Evolutionary conservation across 148 eudicot species (phyloP), one percentile per base, ranked within the genome.

Genomic region (Tetragonia tetragonoides): DNA sequence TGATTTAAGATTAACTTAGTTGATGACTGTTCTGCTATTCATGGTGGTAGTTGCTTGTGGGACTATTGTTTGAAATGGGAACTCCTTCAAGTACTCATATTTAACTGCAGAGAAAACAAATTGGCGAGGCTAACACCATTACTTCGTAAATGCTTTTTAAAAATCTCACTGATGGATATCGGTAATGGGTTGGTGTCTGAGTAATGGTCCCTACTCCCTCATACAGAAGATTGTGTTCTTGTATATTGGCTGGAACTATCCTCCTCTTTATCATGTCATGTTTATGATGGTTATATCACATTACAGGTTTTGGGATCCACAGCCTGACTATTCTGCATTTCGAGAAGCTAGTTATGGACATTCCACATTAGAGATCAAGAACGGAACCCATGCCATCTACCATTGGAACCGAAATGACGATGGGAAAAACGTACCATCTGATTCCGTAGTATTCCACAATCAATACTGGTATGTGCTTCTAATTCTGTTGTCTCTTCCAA

Each of bases 271-370:
- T 57, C 12, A 21, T 74, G 14, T 74, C 24, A 21, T 57, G 24
- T 40, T 40, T 14, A 63, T 73, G 61, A 73, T 41, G 56, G n/a
- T 37, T 6, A 20, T 6, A 20, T 15, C 17, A 15, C 23, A 70
- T 18, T 87, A 69, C 84, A 94, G 98, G 80, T 89, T 90, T 81
- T 86, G 81, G 76, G 93, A 94, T 80, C 98, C 98, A 68, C 98
- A 94, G 60, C 98, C 98, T 61, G 93, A 92, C 20, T 94, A 92
- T 84, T 93, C 98, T 73, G 98, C 97, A 42, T 93, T 91, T 75
- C 89, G 98, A 10, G 98, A 91, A 84, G 91, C 98, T 54, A 94
- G 98, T 79, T 94, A 87, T 73, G 98, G 98, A 16, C 98, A 94
- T 77, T 86, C 98, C 20, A 94, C 92, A 12, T 73, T 94, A 44